These are phyloP conservation scores for Arthroderma sp. DNA, from an alignment of 2,329 filamentous ascomycete genomes.

Conservation along the genomic window DNA sequence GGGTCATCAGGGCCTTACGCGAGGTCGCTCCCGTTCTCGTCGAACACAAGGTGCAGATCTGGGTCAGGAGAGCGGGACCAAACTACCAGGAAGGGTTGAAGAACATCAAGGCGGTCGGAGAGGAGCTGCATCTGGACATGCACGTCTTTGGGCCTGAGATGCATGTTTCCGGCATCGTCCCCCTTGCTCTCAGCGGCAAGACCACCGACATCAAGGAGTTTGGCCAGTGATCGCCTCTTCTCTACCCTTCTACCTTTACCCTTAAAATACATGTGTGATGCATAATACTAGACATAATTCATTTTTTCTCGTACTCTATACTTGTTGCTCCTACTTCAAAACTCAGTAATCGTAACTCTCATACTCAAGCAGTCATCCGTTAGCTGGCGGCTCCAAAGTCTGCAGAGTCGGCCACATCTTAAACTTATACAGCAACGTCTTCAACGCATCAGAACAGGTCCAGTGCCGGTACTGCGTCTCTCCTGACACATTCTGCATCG, in stretches of 20 bases:
- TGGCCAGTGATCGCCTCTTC: conserved; percentile 24
- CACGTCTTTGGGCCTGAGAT: conserved; percentile 73
- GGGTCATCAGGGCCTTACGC: conserved; percentile 89
- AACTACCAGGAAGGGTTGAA: conserved; percentile 99
- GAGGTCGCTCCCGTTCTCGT: conserved; percentile 74
- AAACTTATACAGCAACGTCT: neutral
- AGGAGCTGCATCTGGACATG: conserved; percentile 92
- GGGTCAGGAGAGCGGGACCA: conserved; percentile 80
- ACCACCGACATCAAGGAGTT: conserved; percentile 52
- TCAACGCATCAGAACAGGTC: neutral
- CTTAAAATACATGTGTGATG: neutral
- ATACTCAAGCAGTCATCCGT: too few relatives aligned
- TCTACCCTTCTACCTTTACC: conserved; percentile 1
- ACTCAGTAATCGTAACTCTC: too few relatives aligned
- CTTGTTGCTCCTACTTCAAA: neutral
- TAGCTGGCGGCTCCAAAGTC: too few relatives aligned
- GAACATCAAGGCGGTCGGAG: conserved; percentile 96
- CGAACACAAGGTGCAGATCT: conserved; percentile 98
- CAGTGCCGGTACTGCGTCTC: neutral
- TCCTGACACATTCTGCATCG: neutral
- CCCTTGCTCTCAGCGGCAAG: conserved; percentile 64
- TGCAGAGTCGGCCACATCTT: neutral
- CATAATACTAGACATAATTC: conserved; percentile 1
- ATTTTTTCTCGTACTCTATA: neutral
- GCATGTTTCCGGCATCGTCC: conserved; percentile 92